Percentiles rank a stretch among this genome's conserved stretches.
Evolutionary conservation across 78 protist genomes (phyloP).

Genomic region (Dictyostelium firmibasis): DNA sequence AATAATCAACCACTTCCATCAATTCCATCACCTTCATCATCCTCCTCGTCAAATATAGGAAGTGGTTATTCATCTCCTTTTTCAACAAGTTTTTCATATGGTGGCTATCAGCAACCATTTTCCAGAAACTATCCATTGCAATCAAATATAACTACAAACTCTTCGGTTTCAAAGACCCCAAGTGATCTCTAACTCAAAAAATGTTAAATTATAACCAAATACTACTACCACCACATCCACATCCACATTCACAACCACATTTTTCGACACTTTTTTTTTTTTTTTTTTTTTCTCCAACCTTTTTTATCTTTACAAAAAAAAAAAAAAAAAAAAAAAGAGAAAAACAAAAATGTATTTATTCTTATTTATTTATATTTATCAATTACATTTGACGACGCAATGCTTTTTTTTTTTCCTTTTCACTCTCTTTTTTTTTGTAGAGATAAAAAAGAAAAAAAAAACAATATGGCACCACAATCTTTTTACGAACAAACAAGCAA

Average conservation of each 20-base stretch:
- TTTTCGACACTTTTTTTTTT: background rate
- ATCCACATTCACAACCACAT: background rate
- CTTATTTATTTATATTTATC: background rate
- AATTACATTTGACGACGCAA: background rate
- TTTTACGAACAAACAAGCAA: background rate
- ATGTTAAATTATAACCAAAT: background rate
- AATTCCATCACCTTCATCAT: background rate
- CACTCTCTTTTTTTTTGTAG: too few species aligned
- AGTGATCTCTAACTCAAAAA: background rate
- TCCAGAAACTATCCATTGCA: background rate
- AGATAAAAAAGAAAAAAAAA: too few species aligned
- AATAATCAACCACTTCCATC: background rate
- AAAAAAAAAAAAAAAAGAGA: background rate
- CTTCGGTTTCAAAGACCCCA: background rate
- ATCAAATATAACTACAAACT: background rate
- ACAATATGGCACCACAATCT: background rate
- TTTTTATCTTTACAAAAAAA: background rate
- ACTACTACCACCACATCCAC: background rate
- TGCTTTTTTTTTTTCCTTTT: too few species aligned
- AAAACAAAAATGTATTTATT: background rate
- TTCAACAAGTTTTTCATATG: constrained; percentile 1
- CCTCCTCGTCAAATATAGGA: background rate
- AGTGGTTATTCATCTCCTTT: background rate
- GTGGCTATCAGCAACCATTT: background rate
- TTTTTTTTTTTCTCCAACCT: too few species aligned